Conservation (phyloP, 805 yeast genomes). For the Hanseniaspora lachancei region DNA sequence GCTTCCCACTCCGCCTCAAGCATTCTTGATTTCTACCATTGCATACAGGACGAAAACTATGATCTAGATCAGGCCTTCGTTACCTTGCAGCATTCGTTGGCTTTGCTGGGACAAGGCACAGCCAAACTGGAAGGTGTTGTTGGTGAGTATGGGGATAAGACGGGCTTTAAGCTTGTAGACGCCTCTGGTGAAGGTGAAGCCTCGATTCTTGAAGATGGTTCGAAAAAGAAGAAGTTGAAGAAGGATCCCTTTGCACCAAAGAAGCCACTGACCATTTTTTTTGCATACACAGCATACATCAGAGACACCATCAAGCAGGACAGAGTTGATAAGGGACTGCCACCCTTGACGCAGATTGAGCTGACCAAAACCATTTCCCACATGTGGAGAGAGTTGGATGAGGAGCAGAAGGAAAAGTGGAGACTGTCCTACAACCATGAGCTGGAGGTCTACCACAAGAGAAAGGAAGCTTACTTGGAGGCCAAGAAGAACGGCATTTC, state of each 20-base stretch:
- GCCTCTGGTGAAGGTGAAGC: conserved; percentile 2
- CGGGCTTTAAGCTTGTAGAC: conserved; percentile 14
- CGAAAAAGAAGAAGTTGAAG: conserved; percentile 35
- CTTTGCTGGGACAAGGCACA: conserved; percentile 30
- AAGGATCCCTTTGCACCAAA: conserved; percentile 92
- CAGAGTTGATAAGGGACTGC: conserved; percentile 44
- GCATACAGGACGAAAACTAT: conserved; percentile 36
- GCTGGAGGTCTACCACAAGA: conserved; percentile 33
- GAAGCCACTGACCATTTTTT: conserved; percentile 81
- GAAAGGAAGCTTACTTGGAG: conserved; percentile 36
- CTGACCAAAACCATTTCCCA: conserved; percentile 66
- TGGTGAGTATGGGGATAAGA: conserved; percentile 24
- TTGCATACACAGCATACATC: conserved; percentile 60
- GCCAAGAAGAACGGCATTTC: conserved; percentile 32
- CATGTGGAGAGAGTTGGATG: conserved; percentile 62
- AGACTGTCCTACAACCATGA: conserved; percentile 41
- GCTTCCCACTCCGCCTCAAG: conserved; percentile 76
- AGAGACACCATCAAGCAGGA: conserved; percentile 62
- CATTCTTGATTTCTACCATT: conserved; percentile 60
- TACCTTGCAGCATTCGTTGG: conserved; percentile 32
- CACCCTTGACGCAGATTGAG: conserved; percentile 60
- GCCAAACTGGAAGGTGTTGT: conserved; percentile 23
- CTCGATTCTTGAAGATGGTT: conserved; percentile 18
- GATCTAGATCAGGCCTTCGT: conserved; percentile 35
- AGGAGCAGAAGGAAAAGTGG: conserved; percentile 61